Base-by-base conservation (phyloP, 2,329 filamentous ascomycete species). In the Elsinoe australis region DNA sequence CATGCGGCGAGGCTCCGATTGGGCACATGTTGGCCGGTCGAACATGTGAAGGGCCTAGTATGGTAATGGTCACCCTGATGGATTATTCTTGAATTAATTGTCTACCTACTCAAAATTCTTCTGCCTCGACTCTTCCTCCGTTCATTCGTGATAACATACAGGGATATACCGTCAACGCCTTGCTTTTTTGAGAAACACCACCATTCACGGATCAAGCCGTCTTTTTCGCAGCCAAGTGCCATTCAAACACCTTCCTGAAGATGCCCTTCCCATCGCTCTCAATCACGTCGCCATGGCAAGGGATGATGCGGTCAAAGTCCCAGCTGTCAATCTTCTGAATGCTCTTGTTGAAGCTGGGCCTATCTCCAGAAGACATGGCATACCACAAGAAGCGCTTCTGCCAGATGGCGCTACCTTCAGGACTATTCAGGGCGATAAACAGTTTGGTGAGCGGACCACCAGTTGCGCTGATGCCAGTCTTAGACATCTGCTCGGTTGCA, bases 241-340 rank as follows among this genome's bases (percentile, higher is more conserved):
- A 95, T 58, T 76, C 76, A 67, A 94, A 87, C 9, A 94, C 73
- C 64, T 85, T 86, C 58, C 75, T 70, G 55, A 90, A 94, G 12
- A 85, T 71, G 8, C 75, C 75, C 72, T 94, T 95, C 7, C 77
- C 88, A 3, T 73, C 76, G 1, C 63, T 75, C 64, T 92, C 83
- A 55, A 96, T 80, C 12, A 85, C 82, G 68, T 98, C 92, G 6
- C 92, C 92, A 67, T 98, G 92, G 64, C 90, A 96, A 0, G 90
- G 88, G 51, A 98, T 81, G 44, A 96, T 73, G 31, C 81, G 81
- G 54, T 83, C 78, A 62, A 95, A 95, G 51, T 90, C 83, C 90
- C 90, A 98, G 48, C 66, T 63, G 47, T 80, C 72, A 53, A 96
- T 90, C 52, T 75, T 74, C 56, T 66, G 69, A 32, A 87, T 69